These are phyloP conservation scores for Penicillium sp. DNA, from an alignment of 2,329 filamentous ascomycete species.

Conservation along the genomic window DNA sequence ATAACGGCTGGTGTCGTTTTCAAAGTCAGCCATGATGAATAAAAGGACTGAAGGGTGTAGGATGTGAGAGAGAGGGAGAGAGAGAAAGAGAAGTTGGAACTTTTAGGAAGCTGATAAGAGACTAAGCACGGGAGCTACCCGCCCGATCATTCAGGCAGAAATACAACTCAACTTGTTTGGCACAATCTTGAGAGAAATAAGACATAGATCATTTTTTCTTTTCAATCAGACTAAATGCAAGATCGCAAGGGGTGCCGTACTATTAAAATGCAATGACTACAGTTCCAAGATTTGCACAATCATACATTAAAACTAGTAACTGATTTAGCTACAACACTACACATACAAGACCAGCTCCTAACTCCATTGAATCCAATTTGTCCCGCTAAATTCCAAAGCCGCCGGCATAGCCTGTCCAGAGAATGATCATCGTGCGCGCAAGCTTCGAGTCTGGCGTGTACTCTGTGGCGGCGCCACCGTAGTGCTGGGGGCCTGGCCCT, in stretches of 20 bases:
- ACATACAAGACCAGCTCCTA: conserved; percentile 2
- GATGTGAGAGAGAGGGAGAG: conserved; percentile 23
- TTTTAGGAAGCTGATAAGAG: conserved; percentile 15
- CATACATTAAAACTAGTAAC: not conserved
- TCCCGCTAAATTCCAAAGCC: conserved; percentile 15
- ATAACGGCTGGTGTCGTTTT: conserved; percentile 62
- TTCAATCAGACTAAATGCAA: not conserved
- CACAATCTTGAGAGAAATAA: not conserved
- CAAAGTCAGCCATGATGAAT: conserved; percentile 55
- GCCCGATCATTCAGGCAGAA: conserved; percentile 16
- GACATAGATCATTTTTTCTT: not conserved
- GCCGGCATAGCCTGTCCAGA: conserved; percentile 5
- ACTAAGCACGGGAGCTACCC: conserved; percentile 20
- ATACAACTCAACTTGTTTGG: not conserved
- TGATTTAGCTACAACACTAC: not conserved
- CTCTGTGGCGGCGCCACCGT: conserved; percentile 16
- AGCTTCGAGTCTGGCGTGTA: conserved; percentile 21
- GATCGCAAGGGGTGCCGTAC: not conserved
- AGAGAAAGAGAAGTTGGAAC: conserved; percentile 21
- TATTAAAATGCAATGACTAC: not conserved
- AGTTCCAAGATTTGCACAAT: conserved; percentile 2
- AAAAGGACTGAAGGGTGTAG: conserved; percentile 19
- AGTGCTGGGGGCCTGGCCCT: conserved; percentile 18
- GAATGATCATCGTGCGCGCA: conserved; percentile 12
- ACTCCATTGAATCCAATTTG: not conserved